phyloP scores from a whole-genome alignment of 1,284 basidiomycete genomes.

The Malassezia vespertilionis region DNA sequence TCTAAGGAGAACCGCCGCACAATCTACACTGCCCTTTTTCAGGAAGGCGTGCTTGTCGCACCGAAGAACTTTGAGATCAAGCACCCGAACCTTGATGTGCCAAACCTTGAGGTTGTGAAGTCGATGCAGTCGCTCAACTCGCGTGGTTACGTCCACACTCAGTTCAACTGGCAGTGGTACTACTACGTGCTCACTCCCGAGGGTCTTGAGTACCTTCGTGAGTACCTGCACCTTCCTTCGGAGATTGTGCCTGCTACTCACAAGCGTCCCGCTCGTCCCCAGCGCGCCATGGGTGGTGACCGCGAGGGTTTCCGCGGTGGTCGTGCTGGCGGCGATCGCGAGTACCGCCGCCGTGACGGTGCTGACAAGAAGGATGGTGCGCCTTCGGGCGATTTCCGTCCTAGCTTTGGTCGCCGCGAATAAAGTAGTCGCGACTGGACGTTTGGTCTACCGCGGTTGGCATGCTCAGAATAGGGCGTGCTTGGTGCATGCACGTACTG shows the following conservation, averaged over 20 bases:
- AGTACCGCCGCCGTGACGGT: conserved; percentile 41
- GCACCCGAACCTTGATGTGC: conserved; percentile 92
- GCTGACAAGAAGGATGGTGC: conserved; percentile 45
- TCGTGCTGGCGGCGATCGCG: conserved; percentile 42
- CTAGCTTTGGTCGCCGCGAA: conserved; percentile 43
- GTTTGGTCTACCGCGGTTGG: too few species aligned
- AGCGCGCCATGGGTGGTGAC: conserved; percentile 35
- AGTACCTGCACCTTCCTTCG: conserved; percentile 46
- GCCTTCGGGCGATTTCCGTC: conserved; percentile 44
- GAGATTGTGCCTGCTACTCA: conserved; percentile 48
- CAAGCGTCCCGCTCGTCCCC: conserved; percentile 45
- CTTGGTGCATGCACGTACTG: too few species aligned
- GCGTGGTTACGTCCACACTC: conserved; percentile 90
- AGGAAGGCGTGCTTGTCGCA: conserved; percentile 80
- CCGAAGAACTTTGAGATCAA: conserved; percentile 98
- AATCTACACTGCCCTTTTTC: conserved; percentile 47
- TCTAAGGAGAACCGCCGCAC: conserved; percentile 47
- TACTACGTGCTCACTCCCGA: conserved; percentile 48
- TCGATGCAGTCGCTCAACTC: conserved; percentile 95
- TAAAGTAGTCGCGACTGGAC: conserved; percentile 21
- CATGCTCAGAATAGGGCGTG: too few species aligned
- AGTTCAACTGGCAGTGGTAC: conserved; percentile 54
- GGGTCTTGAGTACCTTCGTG: conserved; percentile 47
- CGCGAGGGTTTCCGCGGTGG: conserved; percentile 40
- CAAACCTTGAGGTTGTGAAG: conserved; percentile 98